phyloP scores from a whole-genome alignment of 208 protist species.

The Trypanosoma vivax region DNA sequence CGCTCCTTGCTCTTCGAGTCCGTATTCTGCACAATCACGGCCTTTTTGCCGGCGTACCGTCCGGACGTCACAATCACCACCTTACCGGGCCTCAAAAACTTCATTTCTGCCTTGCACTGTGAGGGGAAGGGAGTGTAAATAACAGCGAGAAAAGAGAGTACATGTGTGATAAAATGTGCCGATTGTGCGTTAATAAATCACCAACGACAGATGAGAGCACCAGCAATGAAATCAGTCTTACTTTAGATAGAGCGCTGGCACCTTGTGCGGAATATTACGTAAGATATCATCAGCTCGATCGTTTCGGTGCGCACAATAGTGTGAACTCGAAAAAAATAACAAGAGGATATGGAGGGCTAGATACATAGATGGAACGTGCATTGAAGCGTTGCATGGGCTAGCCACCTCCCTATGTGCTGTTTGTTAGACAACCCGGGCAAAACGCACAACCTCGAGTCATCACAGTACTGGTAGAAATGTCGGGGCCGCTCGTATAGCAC shows the following conservation, averaged over 20 bases:
- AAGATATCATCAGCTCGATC: constrained; percentile 2
- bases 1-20: constrained; percentile 88
- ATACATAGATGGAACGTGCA: no score
- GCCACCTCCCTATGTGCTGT: no score
- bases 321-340: no score
- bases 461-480: no score
- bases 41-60: constrained; percentile 97
- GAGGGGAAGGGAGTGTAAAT: background rate
- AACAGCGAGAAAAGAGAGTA: constrained; percentile 14
- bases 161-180: background rate
- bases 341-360: no score
- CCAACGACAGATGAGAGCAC: no score
- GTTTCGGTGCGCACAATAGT: no score
- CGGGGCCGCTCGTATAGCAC: no score
- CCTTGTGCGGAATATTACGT: constrained; percentile 10
- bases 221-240: constrained; percentile 20
- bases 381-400: no score
- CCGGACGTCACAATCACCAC: constrained; percentile 97
- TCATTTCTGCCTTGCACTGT: constrained; percentile 39
- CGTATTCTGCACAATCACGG: constrained; percentile 96
- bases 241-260: constrained; percentile 13
- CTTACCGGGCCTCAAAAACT: constrained; percentile 96
- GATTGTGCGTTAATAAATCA: background rate
- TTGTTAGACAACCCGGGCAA: no score
- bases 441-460: no score